These are phyloP conservation scores for Phytophthora colocasiae DNA, from an alignment of 352 stramenopile genomes.

Conservation along the genomic window DNA sequence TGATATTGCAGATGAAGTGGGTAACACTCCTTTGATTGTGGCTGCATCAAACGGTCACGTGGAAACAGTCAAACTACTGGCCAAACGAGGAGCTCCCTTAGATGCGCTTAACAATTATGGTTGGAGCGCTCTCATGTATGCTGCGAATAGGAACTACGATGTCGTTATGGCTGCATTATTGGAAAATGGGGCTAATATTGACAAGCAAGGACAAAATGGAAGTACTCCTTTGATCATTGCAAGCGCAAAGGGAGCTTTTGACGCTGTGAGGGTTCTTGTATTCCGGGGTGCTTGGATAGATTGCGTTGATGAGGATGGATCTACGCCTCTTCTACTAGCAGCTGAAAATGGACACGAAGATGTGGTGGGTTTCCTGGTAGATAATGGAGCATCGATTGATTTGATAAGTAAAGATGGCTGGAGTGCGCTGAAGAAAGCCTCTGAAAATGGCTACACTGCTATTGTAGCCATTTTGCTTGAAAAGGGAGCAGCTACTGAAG, in stretches of 20 bases:
- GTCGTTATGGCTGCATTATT: not conserved
- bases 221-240: not conserved
- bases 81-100: not conserved
- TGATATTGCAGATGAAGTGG: not conserved
- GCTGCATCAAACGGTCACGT: not conserved
- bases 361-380: not conserved
- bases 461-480: not conserved
- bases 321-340: not conserved
- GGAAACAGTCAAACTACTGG: not conserved
- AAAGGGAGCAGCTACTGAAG: not conserved
- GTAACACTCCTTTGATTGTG: not conserved
- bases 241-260: not conserved
- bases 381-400: not conserved
- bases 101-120: not conserved
- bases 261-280: not conserved
- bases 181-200: not conserved
- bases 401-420: not conserved
- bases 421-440: not conserved
- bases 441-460: not conserved
- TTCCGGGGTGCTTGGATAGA: not conserved
- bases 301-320: not conserved
- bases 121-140: not conserved
- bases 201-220: not conserved
- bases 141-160: not conserved
- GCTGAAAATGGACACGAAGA: not conserved